Base-by-base conservation (phyloP, 805 yeast genomes). In the Sugiyamaella boreocaroliniensis region DNA sequence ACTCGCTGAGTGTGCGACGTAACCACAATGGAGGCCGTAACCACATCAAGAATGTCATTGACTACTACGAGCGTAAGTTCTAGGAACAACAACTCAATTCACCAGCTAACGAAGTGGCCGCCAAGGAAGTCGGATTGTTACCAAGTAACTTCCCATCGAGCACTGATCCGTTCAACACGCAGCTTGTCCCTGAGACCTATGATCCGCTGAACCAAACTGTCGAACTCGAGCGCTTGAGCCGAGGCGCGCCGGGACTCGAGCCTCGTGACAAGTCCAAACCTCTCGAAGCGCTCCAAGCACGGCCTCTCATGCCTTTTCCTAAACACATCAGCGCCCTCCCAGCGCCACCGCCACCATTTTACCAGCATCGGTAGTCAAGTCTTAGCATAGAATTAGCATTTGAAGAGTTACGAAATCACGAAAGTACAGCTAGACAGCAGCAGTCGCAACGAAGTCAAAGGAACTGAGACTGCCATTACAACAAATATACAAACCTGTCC, bases 1-100 rank as follows among this genome's bases (percentile, higher is more conserved):
- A 88, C 68, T 85, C 93, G n/a, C 73, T 81, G 61, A 85, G 93
- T 70, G 96, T 89, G 51, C 71, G 96, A 19, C 83, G 85, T 62
- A 82, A 89, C 43, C 97, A 89, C 68, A 67, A 86, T 43, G 71
- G 77, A 41, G 97, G 97, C 9, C 80, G 79, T 60, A 83, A 86
- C 66, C 97, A 89, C 67, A 72, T 86, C 43, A 76, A 78, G 55
- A 74, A 78, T 50, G 86, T 85, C 48, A 81, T 89, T 54, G 85
- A 84, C 52, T 88, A 86, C 71, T 89, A 86, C 64, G 86, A 85
- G 60, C 69, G 74, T 61, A 63, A 59, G 69, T 51, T 40, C 5
- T 1, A 11, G n/a, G 12, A 47, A n/a, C 7, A 10, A 22, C n/a
- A n/a, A 2, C 18, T 14, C 29, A 16, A 14, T 22, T 11, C 15